A percentile compares a stretch with the other conserved stretches of the same genome.
Conservation (phyloP, 1,139 yeast species). For the Blastobotrys ciferrii region DNA sequence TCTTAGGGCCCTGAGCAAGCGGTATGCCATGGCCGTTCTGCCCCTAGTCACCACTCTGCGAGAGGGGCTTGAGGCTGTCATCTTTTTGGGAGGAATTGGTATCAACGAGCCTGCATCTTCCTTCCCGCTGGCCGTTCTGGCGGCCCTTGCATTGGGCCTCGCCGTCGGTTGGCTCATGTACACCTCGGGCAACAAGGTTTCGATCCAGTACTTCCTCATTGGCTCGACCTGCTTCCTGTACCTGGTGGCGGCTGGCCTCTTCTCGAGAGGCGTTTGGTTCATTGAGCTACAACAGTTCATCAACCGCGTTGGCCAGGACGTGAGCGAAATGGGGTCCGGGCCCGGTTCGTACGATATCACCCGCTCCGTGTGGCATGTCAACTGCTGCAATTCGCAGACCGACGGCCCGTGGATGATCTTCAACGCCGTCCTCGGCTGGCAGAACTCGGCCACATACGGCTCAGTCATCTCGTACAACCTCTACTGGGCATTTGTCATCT, state of each 20-base stretch:
- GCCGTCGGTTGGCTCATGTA: conserved; percentile 66
- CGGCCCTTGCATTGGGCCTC: conserved; percentile 68
- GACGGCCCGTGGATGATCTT: conserved; percentile 93
- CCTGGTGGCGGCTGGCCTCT: conserved; percentile 83
- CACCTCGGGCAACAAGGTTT: conserved; percentile 73
- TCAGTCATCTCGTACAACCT: conserved; percentile 73
- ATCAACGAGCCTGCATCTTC: conserved; percentile 71
- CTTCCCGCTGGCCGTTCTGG: conserved; percentile 77
- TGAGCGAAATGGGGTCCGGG: conserved; percentile 85
- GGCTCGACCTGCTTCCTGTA: conserved; percentile 83
- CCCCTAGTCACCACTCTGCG: conserved; percentile 79
- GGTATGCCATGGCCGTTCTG: conserved; percentile 71
- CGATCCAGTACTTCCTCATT: conserved; percentile 77
- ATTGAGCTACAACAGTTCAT: conserved; percentile 70
- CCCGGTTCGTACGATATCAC: conserved; percentile 90
- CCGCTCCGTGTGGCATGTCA: conserved; percentile 89
- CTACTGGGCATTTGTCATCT: conserved; percentile 71
- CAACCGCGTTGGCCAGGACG: conserved; percentile 77
- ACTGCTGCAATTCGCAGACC: conserved; percentile 88
- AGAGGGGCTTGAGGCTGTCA: conserved; percentile 88
- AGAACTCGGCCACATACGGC: conserved; percentile 91
- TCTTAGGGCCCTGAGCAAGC: conserved; percentile 43
- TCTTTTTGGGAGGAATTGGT: conserved; percentile 86
- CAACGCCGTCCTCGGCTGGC: conserved; percentile 94
- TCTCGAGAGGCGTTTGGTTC: conserved; percentile 90